Evolutionary conservation across 1,284 basidiomycete species (phyloP).

Genomic region (Apiotrichum sp.): DNA sequence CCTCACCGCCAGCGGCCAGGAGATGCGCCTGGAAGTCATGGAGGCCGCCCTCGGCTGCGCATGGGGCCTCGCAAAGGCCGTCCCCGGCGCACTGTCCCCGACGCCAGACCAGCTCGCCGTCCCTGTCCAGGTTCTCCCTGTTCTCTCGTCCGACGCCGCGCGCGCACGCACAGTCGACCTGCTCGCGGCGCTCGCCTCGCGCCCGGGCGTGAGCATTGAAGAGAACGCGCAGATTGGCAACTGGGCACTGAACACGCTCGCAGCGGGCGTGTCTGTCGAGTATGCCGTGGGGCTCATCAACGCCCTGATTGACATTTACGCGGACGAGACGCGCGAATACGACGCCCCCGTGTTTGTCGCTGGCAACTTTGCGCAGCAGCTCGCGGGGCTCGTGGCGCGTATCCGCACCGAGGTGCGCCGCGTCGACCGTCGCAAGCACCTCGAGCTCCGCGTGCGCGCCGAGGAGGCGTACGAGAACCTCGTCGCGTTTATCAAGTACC

Average conservation of each 20-base stretch:
- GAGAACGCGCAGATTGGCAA: conserved; percentile 52
- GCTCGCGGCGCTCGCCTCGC: conserved; percentile 70
- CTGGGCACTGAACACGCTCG: conserved; percentile 38
- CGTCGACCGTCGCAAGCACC: conserved; percentile 52
- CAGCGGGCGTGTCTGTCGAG: conserved; percentile 55
- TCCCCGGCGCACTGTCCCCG: conserved; percentile 9
- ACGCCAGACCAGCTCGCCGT: conserved; percentile 55
- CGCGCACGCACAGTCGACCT: conserved; percentile 74
- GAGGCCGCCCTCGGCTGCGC: conserved; percentile 45
- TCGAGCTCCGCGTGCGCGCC: conserved; percentile 45
- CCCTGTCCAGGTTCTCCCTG: conserved; percentile 61
- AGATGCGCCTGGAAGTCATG: conserved; percentile 43
- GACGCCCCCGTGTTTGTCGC: conserved; percentile 71
- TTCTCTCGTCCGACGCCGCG: conserved; percentile 54
- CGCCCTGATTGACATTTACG: conserved; percentile 87
- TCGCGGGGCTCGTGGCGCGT: conserved; percentile 55
- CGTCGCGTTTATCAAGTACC: conserved; percentile 79
- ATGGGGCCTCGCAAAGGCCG: conserved; percentile 46
- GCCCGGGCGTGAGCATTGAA: conserved; percentile 56
- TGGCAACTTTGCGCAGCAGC: conserved; percentile 53
- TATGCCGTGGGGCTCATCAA: conserved; percentile 73
- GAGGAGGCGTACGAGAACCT: conserved; percentile 66
- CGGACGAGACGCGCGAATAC: conserved; percentile 77
- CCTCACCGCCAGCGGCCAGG: conserved; percentile 39
- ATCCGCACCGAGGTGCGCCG: conserved; percentile 56